Percentiles rank a stretch among this genome's conserved stretches.
These are phyloP conservation scores for Geotrichum australiense DNA, from an alignment of 1,139 yeast species.

Conservation along the genomic window DNA sequence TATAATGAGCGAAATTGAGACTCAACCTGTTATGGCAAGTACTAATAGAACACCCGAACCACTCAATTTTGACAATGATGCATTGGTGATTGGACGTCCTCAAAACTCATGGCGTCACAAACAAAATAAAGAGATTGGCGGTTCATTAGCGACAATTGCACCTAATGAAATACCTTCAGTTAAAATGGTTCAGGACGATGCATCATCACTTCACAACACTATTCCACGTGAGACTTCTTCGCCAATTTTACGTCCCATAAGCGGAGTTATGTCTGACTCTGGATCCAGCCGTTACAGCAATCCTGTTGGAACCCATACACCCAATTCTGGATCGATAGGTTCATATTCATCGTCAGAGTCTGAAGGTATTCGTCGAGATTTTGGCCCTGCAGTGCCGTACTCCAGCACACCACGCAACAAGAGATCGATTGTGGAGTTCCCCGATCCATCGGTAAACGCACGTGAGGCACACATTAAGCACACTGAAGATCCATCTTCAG, in stretches of 20 bases:
- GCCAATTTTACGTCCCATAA: constrained; percentile 13
- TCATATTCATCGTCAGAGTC: constrained; percentile 17
- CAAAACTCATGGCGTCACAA: constrained; percentile 66
- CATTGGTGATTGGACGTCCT: constrained; percentile 24
- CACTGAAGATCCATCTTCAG: constrained; percentile 15
- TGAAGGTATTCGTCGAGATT: constrained; percentile 8
- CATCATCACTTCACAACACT: not conserved
- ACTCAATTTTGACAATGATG: too few relatives aligned
- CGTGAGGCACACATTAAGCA: not conserved
- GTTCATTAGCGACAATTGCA: constrained; percentile 76
- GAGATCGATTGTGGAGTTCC: constrained; percentile 10
- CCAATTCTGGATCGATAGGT: constrained; percentile 15
- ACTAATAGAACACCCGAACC: not conserved
- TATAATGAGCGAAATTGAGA: not conserved
- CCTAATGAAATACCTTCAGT: constrained; percentile 80
- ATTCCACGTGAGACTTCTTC: constrained; percentile 11
- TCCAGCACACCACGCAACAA: constrained; percentile 9
- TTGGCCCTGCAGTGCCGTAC: constrained; percentile 13
- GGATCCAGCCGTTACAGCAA: constrained; percentile 1
- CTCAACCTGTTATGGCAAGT: not conserved
- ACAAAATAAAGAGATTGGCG: constrained; percentile 53
- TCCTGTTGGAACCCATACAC: constrained; percentile 6
- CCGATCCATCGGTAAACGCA: not conserved
- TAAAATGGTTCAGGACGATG: constrained; percentile 54
- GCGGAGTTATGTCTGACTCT: constrained; percentile 9